Evolutionary conservation across 148 eudicot species (phyloP).

Genomic region (Diospyros lotus): DNA sequence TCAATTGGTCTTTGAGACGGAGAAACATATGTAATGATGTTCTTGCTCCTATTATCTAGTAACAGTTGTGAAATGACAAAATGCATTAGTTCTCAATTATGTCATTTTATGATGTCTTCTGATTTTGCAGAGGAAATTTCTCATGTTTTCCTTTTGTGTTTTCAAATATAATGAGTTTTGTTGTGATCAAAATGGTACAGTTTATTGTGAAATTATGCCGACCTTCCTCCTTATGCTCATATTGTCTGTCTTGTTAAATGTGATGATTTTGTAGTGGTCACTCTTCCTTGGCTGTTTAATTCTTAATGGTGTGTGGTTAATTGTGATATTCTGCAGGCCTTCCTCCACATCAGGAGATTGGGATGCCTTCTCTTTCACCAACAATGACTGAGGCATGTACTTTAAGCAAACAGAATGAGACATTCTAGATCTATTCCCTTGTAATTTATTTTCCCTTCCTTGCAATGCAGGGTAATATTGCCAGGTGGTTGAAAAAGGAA

Average conservation of each 20-base stretch:
- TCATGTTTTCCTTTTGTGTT: no score
- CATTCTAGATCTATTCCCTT: constrained; percentile 11
- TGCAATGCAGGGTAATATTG: constrained; percentile 78
- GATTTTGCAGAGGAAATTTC: neutral
- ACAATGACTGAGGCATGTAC: constrained; percentile 88
- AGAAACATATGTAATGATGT: neutral
- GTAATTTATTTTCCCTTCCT: neutral
- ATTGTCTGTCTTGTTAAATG: neutral
- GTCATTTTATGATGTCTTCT: neutral
- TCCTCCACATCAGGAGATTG: constrained; percentile 89
- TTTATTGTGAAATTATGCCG: no score
- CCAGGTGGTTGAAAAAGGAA: constrained; percentile 95
- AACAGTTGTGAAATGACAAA: no score
- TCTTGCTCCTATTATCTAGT: neutral
- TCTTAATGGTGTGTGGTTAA: neutral
- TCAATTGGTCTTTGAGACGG: neutral
- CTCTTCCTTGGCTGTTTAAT: neutral
- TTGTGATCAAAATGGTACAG: no score
- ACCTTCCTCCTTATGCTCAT: no score
- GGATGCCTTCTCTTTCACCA: constrained; percentile 98
- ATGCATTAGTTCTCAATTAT: neutral
- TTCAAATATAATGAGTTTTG: no score
- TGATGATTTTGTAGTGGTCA: neutral
- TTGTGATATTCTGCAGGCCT: constrained; percentile 40
- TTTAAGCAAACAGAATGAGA: constrained; percentile 1